A percentile compares a stretch with the other conserved stretches of the same genome.
Conservation (phyloP, 2,329 filamentous ascomycete species). For the Trichoderma sp. region DNA sequence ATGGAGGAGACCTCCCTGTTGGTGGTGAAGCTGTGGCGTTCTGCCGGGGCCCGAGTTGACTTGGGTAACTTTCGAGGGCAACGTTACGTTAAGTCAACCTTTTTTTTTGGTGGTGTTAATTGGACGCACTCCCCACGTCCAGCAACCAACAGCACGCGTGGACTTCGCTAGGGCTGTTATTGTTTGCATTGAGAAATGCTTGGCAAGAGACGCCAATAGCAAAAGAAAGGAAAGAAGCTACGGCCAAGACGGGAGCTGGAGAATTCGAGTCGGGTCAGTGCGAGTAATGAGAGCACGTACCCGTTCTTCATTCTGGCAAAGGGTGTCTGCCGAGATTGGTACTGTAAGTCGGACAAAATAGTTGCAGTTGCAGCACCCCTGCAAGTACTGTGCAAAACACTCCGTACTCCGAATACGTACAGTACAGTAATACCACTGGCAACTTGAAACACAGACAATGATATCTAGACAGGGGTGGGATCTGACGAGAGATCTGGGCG, state of each 20-base stretch:
- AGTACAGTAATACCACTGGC: not conserved
- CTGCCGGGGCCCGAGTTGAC: conserved; percentile 2
- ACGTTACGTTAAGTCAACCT: conserved; percentile 12
- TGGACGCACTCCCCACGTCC: not conserved
- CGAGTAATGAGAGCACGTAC: not conserved
- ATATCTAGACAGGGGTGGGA: not conserved
- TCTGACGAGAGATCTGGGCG: conserved; percentile 13
- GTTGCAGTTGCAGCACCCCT: not conserved
- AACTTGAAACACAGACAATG: not conserved
- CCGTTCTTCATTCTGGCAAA: not conserved
- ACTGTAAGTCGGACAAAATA: not conserved
- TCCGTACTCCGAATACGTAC: not conserved
- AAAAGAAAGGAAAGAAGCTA: not conserved
- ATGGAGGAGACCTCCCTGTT: not conserved
- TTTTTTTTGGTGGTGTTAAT: not conserved
- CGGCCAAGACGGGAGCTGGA: not conserved
- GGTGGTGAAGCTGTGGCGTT: conserved; percentile 13
- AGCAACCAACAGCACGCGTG: conserved; percentile 2
- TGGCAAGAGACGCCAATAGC: not conserved
- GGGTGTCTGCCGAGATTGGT: not conserved
- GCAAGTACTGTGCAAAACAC: not conserved
- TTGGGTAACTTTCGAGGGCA: conserved; percentile 3
- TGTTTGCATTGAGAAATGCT: not conserved
- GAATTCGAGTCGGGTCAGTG: not conserved
- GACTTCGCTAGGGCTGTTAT: not conserved